Conservation (phyloP, 2,329 filamentous ascomycete genomes). For the Monilinia fructicola region DNA sequence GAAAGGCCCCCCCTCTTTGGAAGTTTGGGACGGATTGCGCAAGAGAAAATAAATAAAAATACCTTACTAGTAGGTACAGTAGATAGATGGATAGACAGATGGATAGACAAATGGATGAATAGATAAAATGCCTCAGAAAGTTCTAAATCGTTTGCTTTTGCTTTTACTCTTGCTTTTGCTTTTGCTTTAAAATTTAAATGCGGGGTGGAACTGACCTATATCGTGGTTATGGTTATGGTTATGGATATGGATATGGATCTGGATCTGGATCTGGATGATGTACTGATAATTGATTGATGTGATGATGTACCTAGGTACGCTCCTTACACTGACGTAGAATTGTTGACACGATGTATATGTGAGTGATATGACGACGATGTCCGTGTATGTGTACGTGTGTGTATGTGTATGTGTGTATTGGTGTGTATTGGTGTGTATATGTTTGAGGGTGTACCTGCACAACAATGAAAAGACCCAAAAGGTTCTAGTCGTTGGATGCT, state of each 20-base stretch:
- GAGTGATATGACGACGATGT: too few relatives aligned
- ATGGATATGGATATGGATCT: too few relatives aligned
- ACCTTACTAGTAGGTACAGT: too few relatives aligned
- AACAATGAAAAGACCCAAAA: constrained; percentile 5
- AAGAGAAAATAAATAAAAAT: background rate
- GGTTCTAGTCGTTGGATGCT: constrained; percentile 7
- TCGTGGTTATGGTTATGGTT: background rate
- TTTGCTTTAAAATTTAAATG: constrained; percentile 3
- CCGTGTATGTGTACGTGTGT: too few relatives aligned
- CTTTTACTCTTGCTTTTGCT: too few relatives aligned
- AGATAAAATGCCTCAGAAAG: background rate
- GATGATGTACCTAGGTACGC: too few relatives aligned
- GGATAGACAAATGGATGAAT: too few relatives aligned
- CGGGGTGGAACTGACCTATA: constrained; percentile 14
- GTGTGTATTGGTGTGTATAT: too few relatives aligned
- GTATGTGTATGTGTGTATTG: too few relatives aligned
- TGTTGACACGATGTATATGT: constrained; percentile 16
- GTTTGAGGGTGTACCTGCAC: background rate
- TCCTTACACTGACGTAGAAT: background rate
- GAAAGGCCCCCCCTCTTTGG: constrained; percentile 5
- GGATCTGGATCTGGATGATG: too few relatives aligned
- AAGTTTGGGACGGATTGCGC: constrained; percentile 1
- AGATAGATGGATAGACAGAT: background rate
- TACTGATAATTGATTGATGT: too few relatives aligned
- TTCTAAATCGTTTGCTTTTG: background rate